Conservation (phyloP, 805 yeast genomes). For the Yarrowia divulgata region DNA sequence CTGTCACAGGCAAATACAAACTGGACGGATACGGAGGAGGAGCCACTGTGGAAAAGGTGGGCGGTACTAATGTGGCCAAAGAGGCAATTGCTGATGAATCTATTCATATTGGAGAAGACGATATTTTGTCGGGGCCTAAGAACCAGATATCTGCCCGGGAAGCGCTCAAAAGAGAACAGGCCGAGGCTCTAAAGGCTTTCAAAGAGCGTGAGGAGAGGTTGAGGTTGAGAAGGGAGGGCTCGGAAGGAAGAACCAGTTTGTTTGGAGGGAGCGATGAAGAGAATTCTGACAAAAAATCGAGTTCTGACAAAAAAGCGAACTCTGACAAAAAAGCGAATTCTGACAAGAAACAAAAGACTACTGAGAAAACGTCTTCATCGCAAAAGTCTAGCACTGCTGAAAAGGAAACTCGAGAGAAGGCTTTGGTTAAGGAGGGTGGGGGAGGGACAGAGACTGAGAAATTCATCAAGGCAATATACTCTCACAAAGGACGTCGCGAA, state of each 20-base stretch:
- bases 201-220: not conserved
- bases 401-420: too few relatives aligned
- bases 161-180: not conserved
- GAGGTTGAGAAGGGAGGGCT: not conserved
- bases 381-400: too few relatives aligned
- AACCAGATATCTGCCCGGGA: not conserved
- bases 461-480: too few relatives aligned
- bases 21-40: not conserved
- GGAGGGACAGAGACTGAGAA: too few relatives aligned
- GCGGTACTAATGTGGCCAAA: too few relatives aligned
- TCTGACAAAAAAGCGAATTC: too few relatives aligned
- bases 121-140: not conserved
- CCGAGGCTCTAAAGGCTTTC: not conserved
- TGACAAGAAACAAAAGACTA: too few relatives aligned
- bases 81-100: not conserved
- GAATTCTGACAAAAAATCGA: not conserved
- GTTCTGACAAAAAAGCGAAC: not conserved
- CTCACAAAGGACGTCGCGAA: too few relatives aligned
- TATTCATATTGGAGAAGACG: slow-evolving; percentile 3
- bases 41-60: slow-evolving; percentile 15
- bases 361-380: too few relatives aligned
- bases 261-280: not conserved
- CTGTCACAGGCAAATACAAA: slow-evolving; percentile 1
- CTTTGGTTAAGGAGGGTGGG: too few relatives aligned
- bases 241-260: not conserved